A percentile compares a stretch with the other conserved stretches of the same genome.
Evolutionary conservation across 306 rosid species (phyloP).

Genomic region (Ammopiptanthus mongolicus): DNA sequence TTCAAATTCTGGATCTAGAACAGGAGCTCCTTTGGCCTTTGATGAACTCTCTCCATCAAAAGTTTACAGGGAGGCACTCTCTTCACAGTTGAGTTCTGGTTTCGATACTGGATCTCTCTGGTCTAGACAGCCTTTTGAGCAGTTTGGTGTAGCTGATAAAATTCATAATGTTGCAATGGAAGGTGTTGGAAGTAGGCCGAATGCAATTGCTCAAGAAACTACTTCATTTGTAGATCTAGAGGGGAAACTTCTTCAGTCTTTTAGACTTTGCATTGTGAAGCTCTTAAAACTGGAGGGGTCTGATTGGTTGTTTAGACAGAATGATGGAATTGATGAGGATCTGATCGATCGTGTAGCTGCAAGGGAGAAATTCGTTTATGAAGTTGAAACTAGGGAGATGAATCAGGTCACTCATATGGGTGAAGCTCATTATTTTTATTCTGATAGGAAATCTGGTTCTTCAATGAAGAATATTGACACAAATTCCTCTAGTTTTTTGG

Average conservation of each 20-base stretch:
- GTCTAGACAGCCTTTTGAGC: slow-evolving; percentile 91
- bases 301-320: slow-evolving; percentile 83
- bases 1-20: slow-evolving; percentile 46
- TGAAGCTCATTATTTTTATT: slow-evolving; percentile 44
- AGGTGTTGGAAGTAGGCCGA: slow-evolving; percentile 38
- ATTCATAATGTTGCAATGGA: slow-evolving; percentile 35
- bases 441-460: slow-evolving; percentile 50
- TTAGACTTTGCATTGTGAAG: slow-evolving; percentile 73
- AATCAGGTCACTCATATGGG: slow-evolving; percentile 35
- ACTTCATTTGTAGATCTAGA: slow-evolving; percentile 50
- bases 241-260: slow-evolving; percentile 74
- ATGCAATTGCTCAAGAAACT: slow-evolving; percentile 45
- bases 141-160: slow-evolving; percentile 70
- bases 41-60: slow-evolving; percentile 69
- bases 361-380: slow-evolving; percentile 71
- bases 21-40: slow-evolving; percentile 62
- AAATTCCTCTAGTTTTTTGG: slow-evolving; percentile 26
- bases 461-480: slow-evolving; percentile 40
- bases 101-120: slow-evolving; percentile 68
- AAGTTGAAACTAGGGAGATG: slow-evolving; percentile 70
- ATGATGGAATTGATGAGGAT: slow-evolving; percentile 92
- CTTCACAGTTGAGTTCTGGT: slow-evolving; percentile 60
- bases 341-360: slow-evolving; percentile 84
- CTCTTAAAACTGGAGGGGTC: slow-evolving; percentile 92
- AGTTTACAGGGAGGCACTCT: slow-evolving; percentile 40